Conservation (phyloP, 345 rosid species). For the Aquilaria sinensis region DNA sequence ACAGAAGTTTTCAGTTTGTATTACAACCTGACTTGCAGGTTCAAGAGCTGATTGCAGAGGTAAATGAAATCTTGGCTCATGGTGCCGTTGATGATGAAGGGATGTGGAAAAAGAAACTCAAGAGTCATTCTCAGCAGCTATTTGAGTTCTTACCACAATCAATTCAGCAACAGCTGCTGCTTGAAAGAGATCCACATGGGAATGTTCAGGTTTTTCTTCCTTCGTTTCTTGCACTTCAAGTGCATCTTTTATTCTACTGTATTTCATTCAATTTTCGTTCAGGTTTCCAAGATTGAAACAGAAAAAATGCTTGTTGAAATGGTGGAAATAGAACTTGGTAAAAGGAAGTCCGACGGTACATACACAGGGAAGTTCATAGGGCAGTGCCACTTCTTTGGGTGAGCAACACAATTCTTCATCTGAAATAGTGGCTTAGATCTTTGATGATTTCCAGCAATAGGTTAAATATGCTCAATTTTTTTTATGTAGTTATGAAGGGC, state of each 20-base stretch:
- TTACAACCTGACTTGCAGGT: constrained; percentile 35
- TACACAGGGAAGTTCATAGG: constrained; percentile 66
- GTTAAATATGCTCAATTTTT: not conserved
- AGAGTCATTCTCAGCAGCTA: constrained; percentile 48
- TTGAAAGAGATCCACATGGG: constrained; percentile 97
- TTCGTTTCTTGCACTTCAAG: not conserved
- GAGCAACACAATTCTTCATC: constrained; percentile 3
- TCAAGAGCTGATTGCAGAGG: constrained; percentile 73
- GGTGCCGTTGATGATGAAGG: constrained; percentile 63
- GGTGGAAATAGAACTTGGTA: constrained; percentile 91
- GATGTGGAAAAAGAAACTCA: constrained; percentile 74
- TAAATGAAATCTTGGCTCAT: constrained; percentile 78
- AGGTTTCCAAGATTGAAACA: constrained; percentile 97
- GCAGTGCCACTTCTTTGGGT: constrained; percentile 97
- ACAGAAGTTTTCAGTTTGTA: not conserved
- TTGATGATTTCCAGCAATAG: not conserved
- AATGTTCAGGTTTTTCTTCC: constrained; percentile 75
- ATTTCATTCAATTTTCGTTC: constrained; percentile 1
- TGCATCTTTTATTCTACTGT: constrained; percentile 3
- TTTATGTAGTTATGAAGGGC: constrained; percentile 78
- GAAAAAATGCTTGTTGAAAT: constrained; percentile 98
- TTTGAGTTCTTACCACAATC: constrained; percentile 72
- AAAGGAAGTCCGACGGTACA: constrained; percentile 64
- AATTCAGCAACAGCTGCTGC: constrained; percentile 81
- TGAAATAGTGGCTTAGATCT: not conserved